Percentiles rank a stretch among this genome's conserved stretches.
phyloP scores from a whole-genome alignment of 2,329 filamentous ascomycete species.

The Daldinia sp. region DNA sequence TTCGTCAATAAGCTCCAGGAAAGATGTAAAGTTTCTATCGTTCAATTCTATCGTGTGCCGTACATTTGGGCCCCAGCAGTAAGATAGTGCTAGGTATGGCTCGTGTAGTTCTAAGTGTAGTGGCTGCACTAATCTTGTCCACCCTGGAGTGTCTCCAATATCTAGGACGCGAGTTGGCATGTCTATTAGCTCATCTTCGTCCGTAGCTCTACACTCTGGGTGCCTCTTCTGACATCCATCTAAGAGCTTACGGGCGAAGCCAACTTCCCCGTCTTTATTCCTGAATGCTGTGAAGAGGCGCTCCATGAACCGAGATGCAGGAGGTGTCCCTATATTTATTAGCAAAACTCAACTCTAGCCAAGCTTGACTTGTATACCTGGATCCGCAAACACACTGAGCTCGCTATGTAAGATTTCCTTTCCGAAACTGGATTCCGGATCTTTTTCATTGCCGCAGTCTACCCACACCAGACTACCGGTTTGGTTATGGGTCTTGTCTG shows the following conservation, averaged over 20 bases:
- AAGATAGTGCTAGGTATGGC: constrained; percentile 44
- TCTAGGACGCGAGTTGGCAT: constrained; percentile 41
- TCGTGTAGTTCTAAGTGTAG: constrained; percentile 9
- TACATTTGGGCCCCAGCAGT: constrained; percentile 41
- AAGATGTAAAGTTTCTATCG: constrained; percentile 24
- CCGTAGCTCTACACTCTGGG: constrained; percentile 24
- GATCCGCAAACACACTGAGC: constrained; percentile 31
- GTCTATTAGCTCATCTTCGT: not conserved
- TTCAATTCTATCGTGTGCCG: constrained; percentile 21
- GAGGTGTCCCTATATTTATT: constrained; percentile 26
- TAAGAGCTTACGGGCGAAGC: constrained; percentile 27
- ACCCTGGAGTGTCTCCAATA: constrained; percentile 17
- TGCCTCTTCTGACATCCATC: constrained; percentile 21
- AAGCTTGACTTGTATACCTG: constrained; percentile 20
- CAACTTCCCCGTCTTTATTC: constrained; percentile 24
- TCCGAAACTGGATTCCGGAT: constrained; percentile 19
- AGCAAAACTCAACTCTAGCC: not conserved
- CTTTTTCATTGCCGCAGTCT: constrained; percentile 17
- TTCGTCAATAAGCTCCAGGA: constrained; percentile 38
- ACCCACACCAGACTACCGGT: constrained; percentile 20
- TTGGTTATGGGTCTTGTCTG: not conserved
- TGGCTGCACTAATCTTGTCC: constrained; percentile 26
- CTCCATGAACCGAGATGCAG: constrained; percentile 24
- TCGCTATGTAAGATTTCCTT: not conserved
- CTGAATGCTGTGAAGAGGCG: constrained; percentile 20